A percentile compares a stretch with the other conserved stretches of the same genome.
Evolutionary conservation across 805 yeast genomes (phyloP).

Genomic region (Sugiyamaella smithiae): DNA sequence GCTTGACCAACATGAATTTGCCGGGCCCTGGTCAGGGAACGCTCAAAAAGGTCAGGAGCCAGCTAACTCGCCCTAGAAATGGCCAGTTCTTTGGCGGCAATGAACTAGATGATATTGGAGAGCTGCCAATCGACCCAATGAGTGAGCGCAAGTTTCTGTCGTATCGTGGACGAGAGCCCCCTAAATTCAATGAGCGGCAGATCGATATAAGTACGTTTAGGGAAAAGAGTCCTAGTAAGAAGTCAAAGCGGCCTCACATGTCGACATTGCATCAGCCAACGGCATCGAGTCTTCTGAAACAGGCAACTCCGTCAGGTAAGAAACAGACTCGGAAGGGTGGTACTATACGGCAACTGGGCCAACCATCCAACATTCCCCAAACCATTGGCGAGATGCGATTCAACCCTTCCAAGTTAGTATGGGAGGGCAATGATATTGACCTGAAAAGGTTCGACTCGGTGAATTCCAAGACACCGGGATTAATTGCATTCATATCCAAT

Average conservation of each 20-base stretch:
- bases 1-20: constrained; percentile 6
- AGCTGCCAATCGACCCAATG: constrained; percentile 21
- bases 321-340: constrained; percentile 11
- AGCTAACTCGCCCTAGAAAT: constrained; percentile 8
- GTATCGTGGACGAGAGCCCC: constrained; percentile 2
- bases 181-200: not conserved
- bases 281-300: constrained; percentile 8
- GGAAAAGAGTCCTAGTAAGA: constrained; percentile 5
- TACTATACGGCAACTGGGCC: constrained; percentile 27
- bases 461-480: constrained; percentile 31
- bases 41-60: constrained; percentile 8
- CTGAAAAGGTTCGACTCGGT: constrained; percentile 47
- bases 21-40: constrained; percentile 4
- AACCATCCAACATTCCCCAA: constrained; percentile 8
- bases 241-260: constrained; percentile 3
- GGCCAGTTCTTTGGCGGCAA: constrained; percentile 26
- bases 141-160: constrained; percentile 4
- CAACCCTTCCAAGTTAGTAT: constrained; percentile 48
- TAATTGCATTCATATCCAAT: constrained; percentile 35
- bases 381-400: constrained; percentile 46
- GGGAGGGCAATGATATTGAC: constrained; percentile 69
- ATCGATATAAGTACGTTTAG: not conserved
- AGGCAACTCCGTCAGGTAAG: not conserved
- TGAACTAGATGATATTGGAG: constrained; percentile 30
- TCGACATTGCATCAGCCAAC: constrained; percentile 15